Conservation (phyloP, 176 grass and related monocot species). For the Bolboschoenus planiculmis region DNA sequence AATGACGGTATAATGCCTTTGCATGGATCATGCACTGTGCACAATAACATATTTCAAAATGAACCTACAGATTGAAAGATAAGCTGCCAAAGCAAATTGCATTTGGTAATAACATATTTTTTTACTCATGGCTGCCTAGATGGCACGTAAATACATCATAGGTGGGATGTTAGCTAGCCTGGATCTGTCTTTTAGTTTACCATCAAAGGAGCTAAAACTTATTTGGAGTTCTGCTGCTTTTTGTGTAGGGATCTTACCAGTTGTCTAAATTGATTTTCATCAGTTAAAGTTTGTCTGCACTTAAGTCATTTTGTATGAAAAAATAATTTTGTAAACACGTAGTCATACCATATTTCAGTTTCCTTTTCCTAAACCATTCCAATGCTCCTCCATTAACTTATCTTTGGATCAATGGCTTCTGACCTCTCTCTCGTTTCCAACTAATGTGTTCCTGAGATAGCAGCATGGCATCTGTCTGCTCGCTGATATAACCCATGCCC, state of each 20-base stretch:
- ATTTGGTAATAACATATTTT: not conserved
- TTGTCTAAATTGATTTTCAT: not conserved
- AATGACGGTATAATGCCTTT: not conserved
- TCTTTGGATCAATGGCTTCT: not conserved
- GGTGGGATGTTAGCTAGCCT: not conserved
- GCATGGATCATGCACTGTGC: not conserved
- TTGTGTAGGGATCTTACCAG: not conserved
- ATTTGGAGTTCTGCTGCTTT: not conserved
- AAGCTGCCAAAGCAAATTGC: slow-evolving; percentile 5
- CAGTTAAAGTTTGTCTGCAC: not conserved
- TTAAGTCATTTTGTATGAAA: not conserved
- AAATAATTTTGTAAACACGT: not conserved
- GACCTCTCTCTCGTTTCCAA: not conserved
- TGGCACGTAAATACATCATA: not conserved
- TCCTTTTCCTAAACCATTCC: not conserved
- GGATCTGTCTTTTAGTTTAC: not conserved
- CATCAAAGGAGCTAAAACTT: not conserved
- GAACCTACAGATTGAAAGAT: not conserved
- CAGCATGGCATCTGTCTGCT: not conserved
- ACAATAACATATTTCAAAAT: too few species aligned
- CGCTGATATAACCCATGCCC: not conserved
- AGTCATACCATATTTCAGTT: not conserved
- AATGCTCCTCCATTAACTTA: not conserved
- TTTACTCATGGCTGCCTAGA: not conserved
- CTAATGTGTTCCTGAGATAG: not conserved